Evolutionary conservation across 2,329 filamentous ascomycete genomes (phyloP), one percentile per base, ranked within the genome.

Genomic region (Alternaria burnsii): DNA sequence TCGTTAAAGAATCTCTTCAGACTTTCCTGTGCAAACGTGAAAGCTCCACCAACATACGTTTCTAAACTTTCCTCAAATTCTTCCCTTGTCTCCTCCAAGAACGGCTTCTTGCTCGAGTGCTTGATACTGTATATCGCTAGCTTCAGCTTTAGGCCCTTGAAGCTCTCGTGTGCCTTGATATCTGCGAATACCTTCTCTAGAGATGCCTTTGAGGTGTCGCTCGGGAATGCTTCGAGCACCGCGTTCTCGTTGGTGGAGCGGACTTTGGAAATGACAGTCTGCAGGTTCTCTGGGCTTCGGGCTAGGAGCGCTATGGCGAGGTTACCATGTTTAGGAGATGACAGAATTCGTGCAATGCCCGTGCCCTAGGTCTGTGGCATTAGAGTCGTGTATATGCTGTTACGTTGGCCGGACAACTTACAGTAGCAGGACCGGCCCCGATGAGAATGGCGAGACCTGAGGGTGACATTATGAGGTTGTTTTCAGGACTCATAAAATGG

Each of bases 71-170:
- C 72, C n/a, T 70, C 71, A 55, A 77, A 77, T 16, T 76, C 69
- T 52, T 85, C 82, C 26, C 83, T 79, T 0, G 84, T 86, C 67
- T 86, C 84, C 42, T 84, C 77, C 47, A 87, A 76, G 71, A 87
- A 87, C 0, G 85, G 83, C 63, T 84, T 86, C 72, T 83, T 85
- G 65, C 78, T 80, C 1, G 79, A 79, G 63, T 86, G 82, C 70
- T 87, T 88, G 69, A 88, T 81, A 63, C 83, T 85, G 72, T 84
- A 88, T 26, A 88, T 79, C 1, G 85, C 83, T 11, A 86, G 67
- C 50, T 80, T 78, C 4, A 87, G 78, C 58, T 86, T 86, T 22
- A 88, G 74, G 9, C 76, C 77, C 22, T 76, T 67, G 73, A 87
- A 85, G 26, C 81, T 82, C 7, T 74, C 44, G 65, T 86, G 83